Percentiles rank a stretch among this genome's conserved stretches.
phyloP scores from a whole-genome alignment of 768 basidiomycete genomes.

The Panellus pusillus region DNA sequence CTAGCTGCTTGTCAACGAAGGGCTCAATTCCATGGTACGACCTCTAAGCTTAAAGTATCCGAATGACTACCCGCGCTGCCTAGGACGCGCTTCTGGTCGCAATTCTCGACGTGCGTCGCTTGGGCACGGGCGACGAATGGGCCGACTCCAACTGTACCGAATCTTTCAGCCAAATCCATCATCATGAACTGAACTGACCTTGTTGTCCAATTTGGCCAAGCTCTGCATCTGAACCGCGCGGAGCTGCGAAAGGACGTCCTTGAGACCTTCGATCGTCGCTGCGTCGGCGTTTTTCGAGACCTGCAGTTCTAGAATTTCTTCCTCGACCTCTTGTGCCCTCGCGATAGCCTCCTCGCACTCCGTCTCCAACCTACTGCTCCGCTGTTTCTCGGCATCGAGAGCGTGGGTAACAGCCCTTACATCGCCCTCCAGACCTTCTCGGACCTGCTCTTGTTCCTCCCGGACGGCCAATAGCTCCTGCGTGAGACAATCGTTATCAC shows the following conservation, averaged over 20 bases:
- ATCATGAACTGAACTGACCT: constrained; percentile 29
- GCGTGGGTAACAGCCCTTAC: constrained; percentile 18
- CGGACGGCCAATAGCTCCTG: background rate
- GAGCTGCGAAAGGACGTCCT: constrained; percentile 30
- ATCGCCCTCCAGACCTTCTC: constrained; percentile 15
- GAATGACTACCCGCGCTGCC: background rate
- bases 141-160: constrained; percentile 6
- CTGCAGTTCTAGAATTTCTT: constrained; percentile 32
- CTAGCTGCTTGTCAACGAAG: background rate
- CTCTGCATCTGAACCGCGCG: constrained; percentile 34
- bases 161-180: too few species aligned
- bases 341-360: constrained; percentile 21
- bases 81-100: constrained; percentile 9
- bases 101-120: constrained; percentile 14
- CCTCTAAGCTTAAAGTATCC: constrained; percentile 8
- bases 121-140: constrained; percentile 10
- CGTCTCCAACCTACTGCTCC: constrained; percentile 19
- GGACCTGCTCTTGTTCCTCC: constrained; percentile 7
- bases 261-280: constrained; percentile 34
- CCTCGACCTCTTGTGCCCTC: constrained; percentile 30
- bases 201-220: constrained; percentile 35
- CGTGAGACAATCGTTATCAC: constrained; percentile 6
- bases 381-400: constrained; percentile 22
- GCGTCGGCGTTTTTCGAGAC: constrained; percentile 35
- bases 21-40: constrained; percentile 8